Percentiles rank a stretch among this genome's conserved stretches.
Conservation (phyloP, 2,329 filamentous ascomycete genomes). For the Fusarium algeriense region DNA sequence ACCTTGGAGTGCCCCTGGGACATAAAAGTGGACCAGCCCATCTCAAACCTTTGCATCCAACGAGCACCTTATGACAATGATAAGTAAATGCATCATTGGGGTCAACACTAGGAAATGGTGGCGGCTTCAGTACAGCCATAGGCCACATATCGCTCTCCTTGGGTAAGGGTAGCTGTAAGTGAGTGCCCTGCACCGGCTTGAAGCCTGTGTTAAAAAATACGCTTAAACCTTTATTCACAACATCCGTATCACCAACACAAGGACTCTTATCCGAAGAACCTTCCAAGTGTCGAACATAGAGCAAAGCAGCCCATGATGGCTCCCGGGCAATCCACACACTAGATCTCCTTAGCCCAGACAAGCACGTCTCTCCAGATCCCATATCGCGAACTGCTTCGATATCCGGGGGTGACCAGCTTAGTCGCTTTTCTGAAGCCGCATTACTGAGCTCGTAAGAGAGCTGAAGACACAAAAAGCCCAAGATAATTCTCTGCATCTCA, state of each 20-base stretch:
- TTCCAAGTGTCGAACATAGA: constrained; percentile 18
- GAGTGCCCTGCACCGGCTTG: background rate
- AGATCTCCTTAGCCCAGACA: constrained; percentile 1
- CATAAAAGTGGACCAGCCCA: constrained; percentile 14
- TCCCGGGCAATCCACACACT: constrained; percentile 14
- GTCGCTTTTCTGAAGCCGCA: constrained; percentile 15
- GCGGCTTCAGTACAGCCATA: background rate
- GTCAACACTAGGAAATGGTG: background rate
- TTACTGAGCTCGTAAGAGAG: constrained; percentile 33
- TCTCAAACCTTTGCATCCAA: constrained; percentile 7
- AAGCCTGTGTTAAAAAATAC: constrained; percentile 26
- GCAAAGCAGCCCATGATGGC: constrained; percentile 13
- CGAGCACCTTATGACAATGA: constrained; percentile 15
- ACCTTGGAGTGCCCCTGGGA: background rate
- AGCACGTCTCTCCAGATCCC: constrained; percentile 2
- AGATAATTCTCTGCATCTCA: constrained; percentile 18
- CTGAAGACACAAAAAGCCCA: constrained; percentile 29
- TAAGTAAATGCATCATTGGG: background rate
- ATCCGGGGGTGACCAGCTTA: constrained; percentile 15
- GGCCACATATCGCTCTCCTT: background rate
- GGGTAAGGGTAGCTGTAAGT: background rate
- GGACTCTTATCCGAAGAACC: background rate
- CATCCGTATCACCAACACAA: constrained; percentile 20
- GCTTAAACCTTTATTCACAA: background rate
- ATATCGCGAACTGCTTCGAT: constrained; percentile 15